Conservation (phyloP, 352 stramenopile genomes). For the Pythium biforme region DNA sequence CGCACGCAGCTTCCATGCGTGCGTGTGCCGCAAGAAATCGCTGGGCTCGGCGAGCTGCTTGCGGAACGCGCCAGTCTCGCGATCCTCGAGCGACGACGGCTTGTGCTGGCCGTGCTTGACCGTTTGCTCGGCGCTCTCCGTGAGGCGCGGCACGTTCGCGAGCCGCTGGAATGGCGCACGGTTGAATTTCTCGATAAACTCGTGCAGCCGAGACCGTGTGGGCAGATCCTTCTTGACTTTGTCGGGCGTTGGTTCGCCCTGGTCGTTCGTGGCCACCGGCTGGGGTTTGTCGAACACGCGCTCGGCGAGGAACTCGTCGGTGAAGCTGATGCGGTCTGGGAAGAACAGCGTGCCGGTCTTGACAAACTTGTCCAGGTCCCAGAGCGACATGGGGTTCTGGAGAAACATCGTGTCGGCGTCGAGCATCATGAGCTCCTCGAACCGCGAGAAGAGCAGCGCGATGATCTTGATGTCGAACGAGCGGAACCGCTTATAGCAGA, state of each 20-base stretch:
- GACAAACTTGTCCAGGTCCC: slow-evolving; percentile 48
- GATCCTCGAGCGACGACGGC: slow-evolving; percentile 29
- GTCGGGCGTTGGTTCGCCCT: background rate
- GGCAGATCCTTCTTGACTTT: background rate
- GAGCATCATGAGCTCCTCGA: slow-evolving; percentile 72
- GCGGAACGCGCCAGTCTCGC: slow-evolving; percentile 25
- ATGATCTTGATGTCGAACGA: slow-evolving; percentile 71
- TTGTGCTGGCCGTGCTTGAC: slow-evolving; percentile 17
- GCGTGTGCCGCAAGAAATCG: slow-evolving; percentile 48
- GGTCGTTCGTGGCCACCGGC: background rate
- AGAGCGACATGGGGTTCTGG: slow-evolving; percentile 51
- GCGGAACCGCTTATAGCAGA: slow-evolving; percentile 51
- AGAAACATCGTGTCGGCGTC: slow-evolving; percentile 75
- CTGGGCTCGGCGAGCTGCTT: slow-evolving; percentile 39
- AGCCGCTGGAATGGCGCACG: slow-evolving; percentile 41
- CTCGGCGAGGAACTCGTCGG: slow-evolving; percentile 42
- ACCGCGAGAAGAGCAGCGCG: slow-evolving; percentile 56
- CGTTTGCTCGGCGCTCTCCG: background rate
- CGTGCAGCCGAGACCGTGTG: slow-evolving; percentile 37
- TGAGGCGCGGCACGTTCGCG: slow-evolving; percentile 29
- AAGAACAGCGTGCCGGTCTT: slow-evolving; percentile 69
- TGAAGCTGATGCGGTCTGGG: slow-evolving; percentile 53
- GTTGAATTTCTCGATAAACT: slow-evolving; percentile 59
- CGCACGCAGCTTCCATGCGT: slow-evolving; percentile 62
- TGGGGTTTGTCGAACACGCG: slow-evolving; percentile 23